Evolutionary conservation across 768 basidiomycete species (phyloP).

Genomic region (Suillus tomentosus): DNA sequence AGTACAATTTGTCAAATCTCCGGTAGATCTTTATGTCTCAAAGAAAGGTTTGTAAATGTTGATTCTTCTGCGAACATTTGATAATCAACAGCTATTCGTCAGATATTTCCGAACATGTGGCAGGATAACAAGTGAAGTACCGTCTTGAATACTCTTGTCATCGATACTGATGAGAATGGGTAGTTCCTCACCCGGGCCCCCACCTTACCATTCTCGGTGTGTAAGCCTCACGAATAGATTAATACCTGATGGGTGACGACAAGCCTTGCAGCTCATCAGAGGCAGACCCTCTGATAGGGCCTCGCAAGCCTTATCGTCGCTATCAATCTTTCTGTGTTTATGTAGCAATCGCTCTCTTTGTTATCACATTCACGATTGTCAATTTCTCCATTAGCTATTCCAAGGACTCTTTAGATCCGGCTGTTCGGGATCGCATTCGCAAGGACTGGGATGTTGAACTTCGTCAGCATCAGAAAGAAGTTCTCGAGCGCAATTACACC

Average conservation of each 20-base stretch:
- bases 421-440: conserved; percentile 24
- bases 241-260: not conserved
- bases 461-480: conserved; percentile 20
- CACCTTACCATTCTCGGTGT: not conserved
- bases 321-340: not conserved
- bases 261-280: conserved; percentile 4
- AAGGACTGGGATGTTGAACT: conserved; percentile 23
- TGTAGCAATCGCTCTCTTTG: not conserved
- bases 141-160: not conserved
- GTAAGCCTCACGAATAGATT: not conserved
- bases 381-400: conserved; percentile 16
- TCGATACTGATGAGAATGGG: not conserved
- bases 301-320: not conserved
- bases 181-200: not conserved
- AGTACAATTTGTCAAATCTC: no score
- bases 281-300: not conserved
- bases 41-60: not conserved
- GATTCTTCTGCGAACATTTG: not conserved
- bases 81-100: not conserved
- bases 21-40: no score
- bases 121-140: not conserved
- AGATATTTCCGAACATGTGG: not conserved
- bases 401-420: conserved; percentile 22
- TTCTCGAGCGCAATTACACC: conserved; percentile 12
- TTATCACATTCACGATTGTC: not conserved